phyloP scores from a whole-genome alignment of 805 yeast genomes.

The Candida nanaspora region DNA sequence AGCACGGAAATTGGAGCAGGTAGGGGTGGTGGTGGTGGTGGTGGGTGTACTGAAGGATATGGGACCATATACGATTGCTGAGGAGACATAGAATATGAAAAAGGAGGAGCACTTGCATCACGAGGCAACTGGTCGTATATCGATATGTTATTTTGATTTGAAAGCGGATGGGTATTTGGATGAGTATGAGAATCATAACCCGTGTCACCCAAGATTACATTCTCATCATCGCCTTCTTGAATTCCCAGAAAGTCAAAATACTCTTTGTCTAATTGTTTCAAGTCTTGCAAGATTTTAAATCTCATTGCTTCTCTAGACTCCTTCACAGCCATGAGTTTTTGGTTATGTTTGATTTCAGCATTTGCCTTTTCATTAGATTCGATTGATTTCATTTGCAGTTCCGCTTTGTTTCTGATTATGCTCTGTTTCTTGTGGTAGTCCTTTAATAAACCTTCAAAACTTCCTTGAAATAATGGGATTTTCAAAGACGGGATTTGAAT shows the following conservation, averaged over 20 bases:
- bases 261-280: conserved; percentile 11
- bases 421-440: background rate
- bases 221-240: background rate
- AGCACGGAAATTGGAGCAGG: no score
- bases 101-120: no score
- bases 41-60: no score
- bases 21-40: no score
- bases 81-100: no score
- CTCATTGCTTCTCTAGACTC: conserved; percentile 16
- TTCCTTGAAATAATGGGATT: conserved; percentile 8
- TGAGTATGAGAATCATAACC: no score
- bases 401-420: background rate
- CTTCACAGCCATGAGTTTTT: conserved; percentile 7
- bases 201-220: no score
- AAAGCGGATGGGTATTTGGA: no score
- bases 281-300: conserved; percentile 7
- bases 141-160: no score
- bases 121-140: no score
- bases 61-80: no score
- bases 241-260: background rate
- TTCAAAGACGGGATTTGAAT: conserved; percentile 3
- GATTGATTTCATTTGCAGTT: conserved; percentile 10
- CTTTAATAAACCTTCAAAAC: conserved; percentile 7
- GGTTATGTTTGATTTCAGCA: conserved; percentile 5
- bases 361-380: conserved; percentile 5